Evolutionary conservation across 257 asterid species (phyloP).

Genomic region (Nicotiana undulata): DNA sequence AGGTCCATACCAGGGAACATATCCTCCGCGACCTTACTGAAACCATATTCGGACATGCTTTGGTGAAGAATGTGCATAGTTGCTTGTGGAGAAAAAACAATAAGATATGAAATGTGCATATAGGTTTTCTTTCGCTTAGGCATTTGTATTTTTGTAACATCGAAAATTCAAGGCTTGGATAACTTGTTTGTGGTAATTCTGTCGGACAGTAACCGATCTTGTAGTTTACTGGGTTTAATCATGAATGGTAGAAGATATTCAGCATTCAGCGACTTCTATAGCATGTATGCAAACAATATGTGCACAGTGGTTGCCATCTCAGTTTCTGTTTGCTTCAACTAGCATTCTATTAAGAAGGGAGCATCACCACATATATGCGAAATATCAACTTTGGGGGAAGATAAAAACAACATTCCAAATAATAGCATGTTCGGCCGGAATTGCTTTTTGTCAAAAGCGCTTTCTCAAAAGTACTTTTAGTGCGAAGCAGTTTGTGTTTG

Average conservation of each 20-base stretch:
- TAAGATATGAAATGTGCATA: not conserved
- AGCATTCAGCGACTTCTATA: not conserved
- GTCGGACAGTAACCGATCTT: not conserved
- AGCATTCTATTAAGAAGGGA: not conserved
- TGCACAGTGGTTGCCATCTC: not conserved
- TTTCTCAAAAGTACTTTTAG: too few relatives aligned
- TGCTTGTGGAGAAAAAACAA: not conserved
- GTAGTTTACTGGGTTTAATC: not conserved
- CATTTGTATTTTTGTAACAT: not conserved
- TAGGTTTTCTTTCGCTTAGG: not conserved
- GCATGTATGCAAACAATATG: not conserved
- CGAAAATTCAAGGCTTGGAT: not conserved
- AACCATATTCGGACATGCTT: not conserved
- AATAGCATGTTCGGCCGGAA: too few relatives aligned
- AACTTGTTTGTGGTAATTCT: not conserved
- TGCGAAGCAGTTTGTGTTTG: too few relatives aligned
- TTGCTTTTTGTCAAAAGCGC: too few relatives aligned
- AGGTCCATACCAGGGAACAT: slow-evolving; percentile 37
- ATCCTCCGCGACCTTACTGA: slow-evolving; percentile 42
- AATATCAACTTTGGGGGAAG: too few relatives aligned
- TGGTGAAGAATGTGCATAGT: not conserved
- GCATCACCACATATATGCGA: not conserved
- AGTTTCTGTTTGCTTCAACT: not conserved
- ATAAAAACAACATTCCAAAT: too few relatives aligned
- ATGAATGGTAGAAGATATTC: not conserved